A percentile compares a stretch with the other conserved stretches of the same genome.
Conservation (phyloP, 2,329 filamentous ascomycete genomes). For the Hypomyces perniciosus region DNA sequence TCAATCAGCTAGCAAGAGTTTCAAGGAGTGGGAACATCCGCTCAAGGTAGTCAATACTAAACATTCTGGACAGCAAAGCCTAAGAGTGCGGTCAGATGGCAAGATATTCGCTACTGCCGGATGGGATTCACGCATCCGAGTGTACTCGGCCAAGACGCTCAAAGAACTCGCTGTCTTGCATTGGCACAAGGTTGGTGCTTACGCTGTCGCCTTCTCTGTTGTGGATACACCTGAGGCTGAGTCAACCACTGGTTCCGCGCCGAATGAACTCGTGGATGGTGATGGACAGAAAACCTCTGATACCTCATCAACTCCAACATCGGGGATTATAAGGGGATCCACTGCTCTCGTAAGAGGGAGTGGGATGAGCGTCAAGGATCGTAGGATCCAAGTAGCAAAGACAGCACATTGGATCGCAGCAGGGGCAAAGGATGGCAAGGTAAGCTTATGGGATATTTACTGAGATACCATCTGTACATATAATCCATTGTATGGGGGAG, state of each 20-base stretch:
- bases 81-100: constrained; percentile 72
- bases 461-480: constrained; percentile 29
- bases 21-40: constrained; percentile 38
- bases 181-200: constrained; percentile 89
- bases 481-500: neutral
- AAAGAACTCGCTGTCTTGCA: constrained; percentile 87
- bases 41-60: constrained; percentile 67
- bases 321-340: neutral
- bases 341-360: neutral
- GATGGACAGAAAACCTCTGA: neutral
- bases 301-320: neutral
- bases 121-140: constrained; percentile 77
- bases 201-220: constrained; percentile 67
- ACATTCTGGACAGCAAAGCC: constrained; percentile 82
- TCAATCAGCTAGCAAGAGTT: constrained; percentile 9
- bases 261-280: neutral
- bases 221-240: constrained; percentile 21
- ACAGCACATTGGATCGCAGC: constrained; percentile 82
- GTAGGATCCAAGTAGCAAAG: constrained; percentile 57
- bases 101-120: constrained; percentile 84
- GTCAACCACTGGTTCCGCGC: neutral
- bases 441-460: constrained; percentile 94
- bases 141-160: constrained; percentile 76
- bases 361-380: constrained; percentile 48
- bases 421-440: constrained; percentile 90